phyloP scores from a whole-genome alignment of 129 eudicot genomes.

The Lonicera japonica region DNA sequence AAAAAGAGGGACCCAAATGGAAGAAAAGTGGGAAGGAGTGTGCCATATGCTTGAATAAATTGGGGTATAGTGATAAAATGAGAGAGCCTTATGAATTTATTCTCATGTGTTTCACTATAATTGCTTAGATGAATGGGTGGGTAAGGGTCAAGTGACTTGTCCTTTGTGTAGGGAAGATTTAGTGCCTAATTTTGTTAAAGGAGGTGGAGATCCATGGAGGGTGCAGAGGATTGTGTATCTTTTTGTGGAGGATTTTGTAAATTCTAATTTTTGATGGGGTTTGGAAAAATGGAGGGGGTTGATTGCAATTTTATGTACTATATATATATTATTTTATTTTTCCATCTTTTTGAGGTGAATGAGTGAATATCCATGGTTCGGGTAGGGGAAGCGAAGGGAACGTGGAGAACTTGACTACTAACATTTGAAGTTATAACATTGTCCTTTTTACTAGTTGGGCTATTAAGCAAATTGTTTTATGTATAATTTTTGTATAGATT shows the following conservation, averaged over 20 bases:
- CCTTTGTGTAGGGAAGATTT: constrained; percentile 6
- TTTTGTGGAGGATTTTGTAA: constrained; percentile 9
- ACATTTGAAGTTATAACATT: too few relatives aligned
- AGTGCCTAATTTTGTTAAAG: background rate
- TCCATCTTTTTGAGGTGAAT: too few relatives aligned
- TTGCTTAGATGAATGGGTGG: constrained; percentile 12
- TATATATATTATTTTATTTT: too few relatives aligned
- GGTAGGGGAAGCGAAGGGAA: too few relatives aligned
- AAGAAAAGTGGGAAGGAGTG: background rate
- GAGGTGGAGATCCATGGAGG: constrained; percentile 19
- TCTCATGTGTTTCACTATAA: constrained; percentile 1
- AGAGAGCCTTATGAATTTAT: constrained; percentile 10
- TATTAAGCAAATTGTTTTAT: too few relatives aligned
- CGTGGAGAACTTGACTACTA: too few relatives aligned
- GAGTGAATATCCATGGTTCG: too few relatives aligned
- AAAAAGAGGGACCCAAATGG: background rate
- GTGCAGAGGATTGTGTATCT: constrained; percentile 13
- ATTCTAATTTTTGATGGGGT: background rate
- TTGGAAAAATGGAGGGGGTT: too few relatives aligned
- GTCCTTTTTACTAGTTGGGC: too few relatives aligned
- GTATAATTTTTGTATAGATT: too few relatives aligned
- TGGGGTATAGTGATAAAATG: constrained; percentile 2
- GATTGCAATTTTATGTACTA: too few relatives aligned
- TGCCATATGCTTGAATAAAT: constrained; percentile 10
- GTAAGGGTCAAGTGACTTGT: background rate